These are phyloP conservation scores for Calvatia gigantea DNA, from an alignment of 768 basidiomycete species.

Conservation along the genomic window DNA sequence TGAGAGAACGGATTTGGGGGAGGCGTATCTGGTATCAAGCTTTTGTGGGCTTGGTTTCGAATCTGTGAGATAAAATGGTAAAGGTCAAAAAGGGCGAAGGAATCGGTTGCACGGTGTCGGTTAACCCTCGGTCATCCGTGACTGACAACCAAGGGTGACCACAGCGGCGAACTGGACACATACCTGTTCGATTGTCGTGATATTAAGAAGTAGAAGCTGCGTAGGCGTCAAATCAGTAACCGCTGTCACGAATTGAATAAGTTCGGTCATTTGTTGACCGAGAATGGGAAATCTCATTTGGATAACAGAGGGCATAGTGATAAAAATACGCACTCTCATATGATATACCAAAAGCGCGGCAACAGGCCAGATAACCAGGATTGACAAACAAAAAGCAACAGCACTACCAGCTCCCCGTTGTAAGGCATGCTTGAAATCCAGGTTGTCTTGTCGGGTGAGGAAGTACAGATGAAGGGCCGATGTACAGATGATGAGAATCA, in stretches of 20 bases:
- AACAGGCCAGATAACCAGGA: conserved; percentile 81
- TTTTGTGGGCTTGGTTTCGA: conserved; percentile 79
- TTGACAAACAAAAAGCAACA: conserved; percentile 69
- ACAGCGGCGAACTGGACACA: conserved; percentile 21
- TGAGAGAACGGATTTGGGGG: conserved; percentile 89
- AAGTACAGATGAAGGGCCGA: conserved; percentile 79
- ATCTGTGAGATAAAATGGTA: conserved; percentile 44
- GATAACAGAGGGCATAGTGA: background rate
- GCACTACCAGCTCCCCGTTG: conserved; percentile 70
- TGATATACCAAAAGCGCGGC: conserved; percentile 79
- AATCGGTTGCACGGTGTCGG: conserved; percentile 1
- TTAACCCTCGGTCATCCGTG: conserved; percentile 6
- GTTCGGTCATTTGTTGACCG: conserved; percentile 4
- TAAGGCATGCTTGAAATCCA: conserved; percentile 44
- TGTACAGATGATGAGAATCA: conserved; percentile 75
- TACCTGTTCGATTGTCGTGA: conserved; percentile 96
- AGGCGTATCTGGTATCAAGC: conserved; percentile 55
- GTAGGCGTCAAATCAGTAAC: conserved; percentile 8
- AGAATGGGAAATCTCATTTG: background rate
- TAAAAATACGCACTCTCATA: conserved; percentile 61
- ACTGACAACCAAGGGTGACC: conserved; percentile 21
- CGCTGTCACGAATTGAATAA: conserved; percentile 1
- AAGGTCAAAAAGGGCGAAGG: conserved; percentile 12
- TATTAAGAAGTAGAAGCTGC: conserved; percentile 78
- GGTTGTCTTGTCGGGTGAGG: conserved; percentile 47